phyloP scores from a whole-genome alignment of 176 grass and related monocot genomes.

The Otatea glauca region DNA sequence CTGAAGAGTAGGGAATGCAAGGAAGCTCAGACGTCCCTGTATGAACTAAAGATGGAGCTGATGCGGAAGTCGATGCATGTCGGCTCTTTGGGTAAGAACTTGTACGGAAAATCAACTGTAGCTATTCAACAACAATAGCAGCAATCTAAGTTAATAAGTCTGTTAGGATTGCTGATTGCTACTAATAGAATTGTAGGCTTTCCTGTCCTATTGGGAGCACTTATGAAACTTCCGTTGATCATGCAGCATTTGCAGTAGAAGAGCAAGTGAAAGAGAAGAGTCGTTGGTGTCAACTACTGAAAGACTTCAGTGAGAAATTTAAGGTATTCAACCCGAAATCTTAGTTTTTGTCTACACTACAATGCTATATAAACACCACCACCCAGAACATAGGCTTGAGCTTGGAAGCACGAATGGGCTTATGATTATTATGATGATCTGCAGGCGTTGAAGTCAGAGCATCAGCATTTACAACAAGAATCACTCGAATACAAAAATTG shows the following conservation, averaged over 20 bases:
- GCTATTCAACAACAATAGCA: background rate
- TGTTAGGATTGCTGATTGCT: background rate
- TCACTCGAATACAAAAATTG: constrained; percentile 62
- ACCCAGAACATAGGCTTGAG: background rate
- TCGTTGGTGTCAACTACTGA: constrained; percentile 68
- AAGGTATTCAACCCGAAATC: constrained; percentile 42
- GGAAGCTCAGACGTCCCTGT: constrained; percentile 59
- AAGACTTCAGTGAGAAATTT: constrained; percentile 71
- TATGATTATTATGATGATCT: background rate
- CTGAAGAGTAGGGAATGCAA: constrained; percentile 70
- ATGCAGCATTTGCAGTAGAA: constrained; percentile 91
- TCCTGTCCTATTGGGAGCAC: background rate
- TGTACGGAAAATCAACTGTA: background rate
- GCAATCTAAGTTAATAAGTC: background rate
- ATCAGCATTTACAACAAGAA: constrained; percentile 63
- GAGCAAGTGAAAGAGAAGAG: constrained; percentile 95
- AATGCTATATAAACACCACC: background rate
- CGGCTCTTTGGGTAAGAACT: constrained; percentile 75
- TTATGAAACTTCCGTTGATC: constrained; percentile 24
- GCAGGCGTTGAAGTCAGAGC: constrained; percentile 71
- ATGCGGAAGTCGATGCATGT: constrained; percentile 98
- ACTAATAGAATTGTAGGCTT: background rate
- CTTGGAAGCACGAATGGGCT: background rate
- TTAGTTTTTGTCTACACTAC: background rate
- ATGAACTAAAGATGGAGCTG: constrained; percentile 76